Base-by-base conservation (phyloP, 2,329 filamentous ascomycete genomes). In the Colletotrichum lentis region DNA sequence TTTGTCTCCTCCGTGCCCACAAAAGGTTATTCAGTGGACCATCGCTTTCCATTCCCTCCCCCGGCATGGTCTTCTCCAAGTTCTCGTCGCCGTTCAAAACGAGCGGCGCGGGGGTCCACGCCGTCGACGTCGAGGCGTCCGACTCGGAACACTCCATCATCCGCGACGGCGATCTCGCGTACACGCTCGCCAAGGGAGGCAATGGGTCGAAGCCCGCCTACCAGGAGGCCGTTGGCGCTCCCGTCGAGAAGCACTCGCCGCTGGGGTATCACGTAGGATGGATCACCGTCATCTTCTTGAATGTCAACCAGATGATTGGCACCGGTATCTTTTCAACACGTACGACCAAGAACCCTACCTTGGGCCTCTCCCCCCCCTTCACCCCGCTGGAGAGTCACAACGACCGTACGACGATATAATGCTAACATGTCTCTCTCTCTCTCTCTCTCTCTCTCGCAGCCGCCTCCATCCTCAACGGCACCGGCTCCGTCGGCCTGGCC, bases 311-410 rank as follows among this genome's bases (percentile, higher is more conserved):
- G 75, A 90, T 90, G 86, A 80, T 90, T 50, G 88, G 88, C 0
- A 89, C 86, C 0, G 87, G 87, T 43, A 83, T 89, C 24, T 89
- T 87, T 64, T 90, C 87, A 0, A 90, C 88, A 0, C 88, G 87
- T 89, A 73, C 71, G 86, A n/a, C n/a, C n/a, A n/a, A 20, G 3
- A 31, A 31, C 27, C 27, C 27, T 2, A 3, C 14, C 14, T 6
- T 2, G 3, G 2, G 7, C 27, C 27, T 31, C n/a, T n/a, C n/a
- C n/a, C n/a, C n/a, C n/a, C n/a, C n/a, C n/a, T n/a, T n/a, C n/a
- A n/a, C n/a, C n/a, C n/a, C n/a, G n/a, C n/a, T n/a, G n/a, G n/a
- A n/a, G n/a, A n/a, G n/a, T n/a, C n/a, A n/a, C n/a, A n/a, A n/a
- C n/a, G n/a, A n/a, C n/a, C n/a, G n/a, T n/a, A 24, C 47, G 22